Evolutionary conservation across 179 eudicot genomes (phyloP).

Genomic region (Beta macrorhiza): DNA sequence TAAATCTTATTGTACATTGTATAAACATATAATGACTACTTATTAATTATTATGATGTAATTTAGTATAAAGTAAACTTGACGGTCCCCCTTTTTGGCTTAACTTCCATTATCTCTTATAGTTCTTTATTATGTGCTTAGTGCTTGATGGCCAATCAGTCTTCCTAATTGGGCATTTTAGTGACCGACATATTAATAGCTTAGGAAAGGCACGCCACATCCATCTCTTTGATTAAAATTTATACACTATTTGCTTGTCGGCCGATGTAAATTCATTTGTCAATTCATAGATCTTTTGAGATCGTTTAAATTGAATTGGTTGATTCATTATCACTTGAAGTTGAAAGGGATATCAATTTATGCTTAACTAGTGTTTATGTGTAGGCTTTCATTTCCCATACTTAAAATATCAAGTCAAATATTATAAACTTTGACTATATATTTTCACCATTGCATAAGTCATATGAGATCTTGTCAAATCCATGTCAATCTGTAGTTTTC

Average conservation of each 20-base stretch:
- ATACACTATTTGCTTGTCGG: constrained; percentile 25
- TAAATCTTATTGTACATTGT: constrained; percentile 31
- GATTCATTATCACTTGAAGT: not conserved
- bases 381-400: too few relatives aligned
- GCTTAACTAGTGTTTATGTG: too few relatives aligned
- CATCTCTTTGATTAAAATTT: not conserved
- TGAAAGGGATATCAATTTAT: too few relatives aligned
- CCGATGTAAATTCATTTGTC: constrained; percentile 14
- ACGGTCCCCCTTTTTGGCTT: constrained; percentile 4
- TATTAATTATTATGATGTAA: constrained; percentile 27
- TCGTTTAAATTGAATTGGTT: constrained; percentile 7
- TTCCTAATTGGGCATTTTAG: constrained; percentile 4
- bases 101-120: not conserved
- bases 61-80: constrained; percentile 20
- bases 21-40: constrained; percentile 29
- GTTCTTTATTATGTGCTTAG: constrained; percentile 3
- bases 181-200: constrained; percentile 21
- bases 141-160: constrained; percentile 16
- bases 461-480: too few relatives aligned
- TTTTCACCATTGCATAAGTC: too few relatives aligned
- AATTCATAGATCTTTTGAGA: constrained; percentile 4
- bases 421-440: too few relatives aligned
- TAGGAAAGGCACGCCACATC: constrained; percentile 10
- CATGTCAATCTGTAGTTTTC: too few relatives aligned
- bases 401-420: too few relatives aligned